Percentiles rank a stretch among this genome's conserved stretches.
These are phyloP conservation scores for Artomyces pyxidatus DNA, from an alignment of 768 basidiomycete genomes.

Conservation along the genomic window DNA sequence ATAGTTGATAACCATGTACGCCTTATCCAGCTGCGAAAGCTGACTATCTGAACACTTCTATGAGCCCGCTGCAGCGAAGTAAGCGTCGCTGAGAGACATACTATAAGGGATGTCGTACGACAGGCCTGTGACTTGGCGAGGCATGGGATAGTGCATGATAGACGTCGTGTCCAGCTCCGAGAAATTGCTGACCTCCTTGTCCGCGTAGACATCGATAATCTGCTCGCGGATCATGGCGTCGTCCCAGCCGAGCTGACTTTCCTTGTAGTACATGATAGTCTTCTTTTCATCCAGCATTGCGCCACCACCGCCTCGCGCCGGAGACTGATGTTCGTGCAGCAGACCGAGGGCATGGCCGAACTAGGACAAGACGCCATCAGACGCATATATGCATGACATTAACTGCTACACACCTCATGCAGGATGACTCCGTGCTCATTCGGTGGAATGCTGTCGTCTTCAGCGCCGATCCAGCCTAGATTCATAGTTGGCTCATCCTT, in stretches of 20 bases:
- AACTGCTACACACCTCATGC: not conserved
- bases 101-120: not conserved
- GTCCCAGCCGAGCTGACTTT: not conserved
- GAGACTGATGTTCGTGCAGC: not conserved
- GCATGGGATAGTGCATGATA: not conserved
- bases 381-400: not conserved
- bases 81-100: not conserved
- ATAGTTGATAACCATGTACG: not conserved
- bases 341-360: not conserved
- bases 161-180: not conserved
- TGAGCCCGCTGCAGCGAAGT: not conserved
- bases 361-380: not conserved
- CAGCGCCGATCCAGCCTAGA: not conserved
- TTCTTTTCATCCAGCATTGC: not conserved
- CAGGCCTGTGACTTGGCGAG: not conserved
- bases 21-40: constrained; percentile 1
- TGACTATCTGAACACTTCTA: not conserved
- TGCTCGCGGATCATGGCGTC: not conserved
- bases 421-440: not conserved
- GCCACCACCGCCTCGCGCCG: not conserved
- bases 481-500: not conserved
- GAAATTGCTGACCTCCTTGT: not conserved
- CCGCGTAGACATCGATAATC: not conserved
- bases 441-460: not conserved
- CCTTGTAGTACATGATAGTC: not conserved